Base-by-base conservation (phyloP, 1,284 basidiomycete genomes). In the Ustilago shanxiensis region DNA sequence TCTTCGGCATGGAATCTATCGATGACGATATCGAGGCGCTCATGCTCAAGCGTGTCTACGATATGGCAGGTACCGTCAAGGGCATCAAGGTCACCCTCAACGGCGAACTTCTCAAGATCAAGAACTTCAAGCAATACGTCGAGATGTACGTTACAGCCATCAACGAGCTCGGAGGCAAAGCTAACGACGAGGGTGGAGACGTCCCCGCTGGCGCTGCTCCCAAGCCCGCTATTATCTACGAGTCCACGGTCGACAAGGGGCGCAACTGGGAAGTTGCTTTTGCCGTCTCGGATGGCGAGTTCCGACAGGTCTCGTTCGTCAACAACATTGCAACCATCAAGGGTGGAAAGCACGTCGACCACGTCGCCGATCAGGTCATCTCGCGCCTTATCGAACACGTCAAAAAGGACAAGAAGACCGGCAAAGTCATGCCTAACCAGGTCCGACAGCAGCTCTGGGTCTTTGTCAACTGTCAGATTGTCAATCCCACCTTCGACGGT, bases 381-480 rank as follows among this genome's bases (percentile, higher is more conserved):
- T 95, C 95, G 86, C 82, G 72, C 33, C 88, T 89, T 45, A 90
- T 95, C 73, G 89, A 92, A 18, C 90, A 90, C 9, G 94, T 98
- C 81, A 89, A 91, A 84, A 99, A 98, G 90, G 98, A 98, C 89
- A 98, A 97, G 88, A 85, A 86, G 70, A 94, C 89, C 2, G 93
- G 95, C 10, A 90, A 92, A 1, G 92, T 99, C 83, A 98, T 98
- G 87, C 90, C 94, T 13, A 90, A 91, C 68, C 95, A 98, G 87
- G 92, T 99, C 88, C 96, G 94, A 88, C 95, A 93, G 85, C 95
- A 99, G 85, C 95, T 99, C 90, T 97, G 95, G 95, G 90, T 99
- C 70, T 99, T 99, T 85, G 93, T 99, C 86, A 99, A 99, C 84
- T 92, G 94, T 24, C 89, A 98, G 74, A 93, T 99, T 75, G 95